A percentile compares a stretch with the other conserved stretches of the same genome.
These are phyloP conservation scores for Agaricus subrufescens DNA, from an alignment of 768 basidiomycete species.

Conservation along the genomic window DNA sequence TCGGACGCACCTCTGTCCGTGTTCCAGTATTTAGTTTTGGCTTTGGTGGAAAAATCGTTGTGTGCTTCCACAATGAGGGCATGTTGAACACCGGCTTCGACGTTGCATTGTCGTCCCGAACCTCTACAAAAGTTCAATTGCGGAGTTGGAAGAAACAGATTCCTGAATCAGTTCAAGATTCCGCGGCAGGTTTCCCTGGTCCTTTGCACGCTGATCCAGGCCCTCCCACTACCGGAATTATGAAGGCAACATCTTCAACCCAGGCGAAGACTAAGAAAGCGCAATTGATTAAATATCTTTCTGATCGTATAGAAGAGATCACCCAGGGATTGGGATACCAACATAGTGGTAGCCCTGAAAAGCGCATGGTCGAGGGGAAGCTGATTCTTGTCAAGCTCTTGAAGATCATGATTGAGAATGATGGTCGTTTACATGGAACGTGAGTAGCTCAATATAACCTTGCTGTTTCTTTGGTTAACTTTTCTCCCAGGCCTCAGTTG, in stretches of 20 bases:
- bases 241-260: slow-evolving; percentile 58
- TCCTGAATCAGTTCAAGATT: slow-evolving; percentile 54
- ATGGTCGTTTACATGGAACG: slow-evolving; percentile 85
- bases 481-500: slow-evolving; percentile 42
- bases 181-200: slow-evolving; percentile 70
- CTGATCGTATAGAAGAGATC: slow-evolving; percentile 71
- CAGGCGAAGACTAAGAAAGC: slow-evolving; percentile 83
- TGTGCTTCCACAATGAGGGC: slow-evolving; percentile 77
- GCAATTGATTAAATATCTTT: slow-evolving; percentile 71
- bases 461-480: not conserved
- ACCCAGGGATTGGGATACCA: slow-evolving; percentile 73
- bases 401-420: slow-evolving; percentile 80
- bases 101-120: slow-evolving; percentile 67
- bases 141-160: slow-evolving; percentile 65
- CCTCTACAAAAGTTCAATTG: slow-evolving; percentile 65
- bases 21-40: slow-evolving; percentile 87
- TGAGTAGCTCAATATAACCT: slow-evolving; percentile 32
- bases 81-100: slow-evolving; percentile 72
- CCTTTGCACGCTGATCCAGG: slow-evolving; percentile 81
- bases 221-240: slow-evolving; percentile 56
- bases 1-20: slow-evolving; percentile 66
- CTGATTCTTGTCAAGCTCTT: slow-evolving; percentile 69
- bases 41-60: slow-evolving; percentile 87
- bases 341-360: slow-evolving; percentile 35
- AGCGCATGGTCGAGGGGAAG: slow-evolving; percentile 68